Percentiles rank a stretch among this genome's conserved stretches.
Evolutionary conservation across 2,329 filamentous ascomycete genomes (phyloP).

Genomic region (Xylaria sp.): DNA sequence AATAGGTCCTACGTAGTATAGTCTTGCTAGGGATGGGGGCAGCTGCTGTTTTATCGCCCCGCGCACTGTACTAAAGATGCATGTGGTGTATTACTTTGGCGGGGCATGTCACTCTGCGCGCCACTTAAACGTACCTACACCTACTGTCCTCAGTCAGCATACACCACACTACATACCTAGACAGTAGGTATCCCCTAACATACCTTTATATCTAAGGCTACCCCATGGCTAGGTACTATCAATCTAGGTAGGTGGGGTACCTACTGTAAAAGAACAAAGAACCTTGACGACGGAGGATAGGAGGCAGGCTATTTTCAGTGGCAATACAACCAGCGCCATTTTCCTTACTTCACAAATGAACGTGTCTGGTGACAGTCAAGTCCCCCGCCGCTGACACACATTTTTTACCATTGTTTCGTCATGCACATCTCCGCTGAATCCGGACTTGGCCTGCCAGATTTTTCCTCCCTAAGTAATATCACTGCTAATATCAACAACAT

Average conservation of each 20-base stretch:
- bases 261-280: not conserved
- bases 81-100: conserved; percentile 32
- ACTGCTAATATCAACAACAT: too few relatives aligned
- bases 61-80: conserved; percentile 25
- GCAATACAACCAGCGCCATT: conserved; percentile 30
- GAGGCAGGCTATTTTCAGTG: conserved; percentile 11
- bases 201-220: not conserved
- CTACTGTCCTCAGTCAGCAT: conserved; percentile 1
- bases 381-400: conserved; percentile 11
- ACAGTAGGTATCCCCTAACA: not conserved
- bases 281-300: not conserved
- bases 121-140: not conserved
- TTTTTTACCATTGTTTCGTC: not conserved
- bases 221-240: not conserved
- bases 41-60: conserved; percentile 20
- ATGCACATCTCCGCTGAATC: not conserved
- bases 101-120: conserved; percentile 24
- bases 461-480: not conserved
- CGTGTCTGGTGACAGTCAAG: conserved; percentile 22
- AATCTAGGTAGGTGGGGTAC: not conserved
- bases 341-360: conserved; percentile 13
- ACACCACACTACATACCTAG: not conserved
- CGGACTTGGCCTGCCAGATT: not conserved
- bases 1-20: conserved; percentile 3
- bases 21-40: conserved; percentile 19